Evolutionary conservation across 2,329 filamentous ascomycete genomes (phyloP).

Genomic region (Alternaria sp.): DNA sequence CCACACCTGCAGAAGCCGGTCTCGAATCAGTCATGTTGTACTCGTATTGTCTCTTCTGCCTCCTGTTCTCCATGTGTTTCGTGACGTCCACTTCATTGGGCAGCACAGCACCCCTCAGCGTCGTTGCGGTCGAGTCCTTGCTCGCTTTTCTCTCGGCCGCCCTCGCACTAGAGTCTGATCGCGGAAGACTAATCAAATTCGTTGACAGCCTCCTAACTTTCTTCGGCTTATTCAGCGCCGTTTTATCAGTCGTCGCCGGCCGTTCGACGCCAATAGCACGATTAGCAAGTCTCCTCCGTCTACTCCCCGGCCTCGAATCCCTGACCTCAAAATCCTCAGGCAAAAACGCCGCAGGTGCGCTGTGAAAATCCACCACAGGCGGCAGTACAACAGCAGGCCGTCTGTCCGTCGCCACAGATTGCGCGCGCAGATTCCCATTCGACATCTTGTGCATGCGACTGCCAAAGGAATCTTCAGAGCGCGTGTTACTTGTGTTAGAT

Average conservation of each 20-base stretch:
- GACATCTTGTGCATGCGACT: slow-evolving; percentile 39
- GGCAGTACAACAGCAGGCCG: slow-evolving; percentile 34
- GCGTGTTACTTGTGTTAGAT: slow-evolving; percentile 52
- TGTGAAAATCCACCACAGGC: slow-evolving; percentile 58
- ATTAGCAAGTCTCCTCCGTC: slow-evolving; percentile 41
- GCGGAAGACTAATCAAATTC: slow-evolving; percentile 42
- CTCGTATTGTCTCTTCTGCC: slow-evolving; percentile 24
- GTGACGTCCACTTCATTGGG: not conserved
- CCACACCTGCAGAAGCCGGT: slow-evolving; percentile 8
- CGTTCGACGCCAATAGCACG: slow-evolving; percentile 33
- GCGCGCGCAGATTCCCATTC: slow-evolving; percentile 37
- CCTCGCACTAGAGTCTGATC: slow-evolving; percentile 34
- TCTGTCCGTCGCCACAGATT: slow-evolving; percentile 35
- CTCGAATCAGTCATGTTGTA: slow-evolving; percentile 17
- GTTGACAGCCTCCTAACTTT: slow-evolving; percentile 43
- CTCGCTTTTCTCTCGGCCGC: slow-evolving; percentile 29
- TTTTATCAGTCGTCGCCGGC: slow-evolving; percentile 31
- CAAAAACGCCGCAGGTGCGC: slow-evolving; percentile 57
- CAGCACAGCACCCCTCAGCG: slow-evolving; percentile 16
- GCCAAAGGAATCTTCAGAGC: slow-evolving; percentile 48
- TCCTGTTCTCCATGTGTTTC: slow-evolving; percentile 26
- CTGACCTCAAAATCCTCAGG: slow-evolving; percentile 59
- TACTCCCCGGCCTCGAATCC: slow-evolving; percentile 34
- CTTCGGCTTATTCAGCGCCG: slow-evolving; percentile 33
- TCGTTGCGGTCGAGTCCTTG: slow-evolving; percentile 30